Evolutionary conservation across 108 stramenopile species (phyloP).

Genomic region (Bacterosira constricta): DNA sequence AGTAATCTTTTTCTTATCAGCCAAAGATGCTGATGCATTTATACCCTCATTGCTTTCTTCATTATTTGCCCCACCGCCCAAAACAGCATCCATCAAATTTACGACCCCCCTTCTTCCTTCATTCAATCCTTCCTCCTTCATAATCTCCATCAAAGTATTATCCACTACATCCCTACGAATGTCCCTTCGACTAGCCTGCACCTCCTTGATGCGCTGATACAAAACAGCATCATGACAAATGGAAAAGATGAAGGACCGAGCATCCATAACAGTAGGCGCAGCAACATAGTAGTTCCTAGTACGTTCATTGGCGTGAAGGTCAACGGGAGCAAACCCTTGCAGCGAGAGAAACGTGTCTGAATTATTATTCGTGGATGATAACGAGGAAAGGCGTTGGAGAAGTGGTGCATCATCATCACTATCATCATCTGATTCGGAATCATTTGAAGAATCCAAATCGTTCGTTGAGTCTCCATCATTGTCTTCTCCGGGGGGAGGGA

Average conservation of each 20-base stretch:
- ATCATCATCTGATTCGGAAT: conserved; percentile 18
- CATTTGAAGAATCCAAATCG: conserved; percentile 8
- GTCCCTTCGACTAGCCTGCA: conserved; percentile 61
- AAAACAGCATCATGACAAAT: conserved; percentile 80
- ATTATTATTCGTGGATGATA: not conserved
- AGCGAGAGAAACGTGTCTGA: too few relatives aligned
- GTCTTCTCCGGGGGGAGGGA: conserved; percentile 51
- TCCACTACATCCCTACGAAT: conserved; percentile 66
- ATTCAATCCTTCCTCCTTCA: conserved; percentile 56
- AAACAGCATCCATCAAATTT: conserved; percentile 33
- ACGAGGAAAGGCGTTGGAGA: not conserved
- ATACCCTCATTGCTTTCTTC: conserved; percentile 27
- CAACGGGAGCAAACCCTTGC: conserved; percentile 69
- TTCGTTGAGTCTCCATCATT: conserved; percentile 1
- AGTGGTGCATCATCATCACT: conserved; percentile 1
- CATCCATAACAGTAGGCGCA: conserved; percentile 60
- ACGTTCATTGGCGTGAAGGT: conserved; percentile 62
- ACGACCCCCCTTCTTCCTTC: conserved; percentile 35
- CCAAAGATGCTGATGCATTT: conserved; percentile 6
- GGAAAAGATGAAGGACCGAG: conserved; percentile 82
- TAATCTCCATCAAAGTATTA: conserved; percentile 46
- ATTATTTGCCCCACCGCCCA: conserved; percentile 34
- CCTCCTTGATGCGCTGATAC: conserved; percentile 71
- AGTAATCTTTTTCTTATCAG: conserved; percentile 10
- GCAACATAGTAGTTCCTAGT: conserved; percentile 59